Conservation (phyloP, 257 asterid species). For the Ilex asprella region DNA sequence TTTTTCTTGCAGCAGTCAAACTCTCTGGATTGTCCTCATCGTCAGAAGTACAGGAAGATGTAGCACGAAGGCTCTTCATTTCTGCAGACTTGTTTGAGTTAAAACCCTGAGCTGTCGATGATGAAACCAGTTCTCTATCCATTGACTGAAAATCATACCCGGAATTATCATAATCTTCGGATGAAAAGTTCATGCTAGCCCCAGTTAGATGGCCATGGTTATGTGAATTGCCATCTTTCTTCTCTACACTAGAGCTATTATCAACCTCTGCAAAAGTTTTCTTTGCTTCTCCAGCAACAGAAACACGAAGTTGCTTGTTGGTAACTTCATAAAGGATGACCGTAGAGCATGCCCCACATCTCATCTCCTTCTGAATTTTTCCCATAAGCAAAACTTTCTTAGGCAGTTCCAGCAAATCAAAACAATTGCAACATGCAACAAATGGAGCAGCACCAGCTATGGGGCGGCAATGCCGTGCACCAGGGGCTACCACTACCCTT, state of each 20-base stretch:
- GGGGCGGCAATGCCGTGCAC: constrained; percentile 44
- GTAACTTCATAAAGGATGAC: constrained; percentile 36
- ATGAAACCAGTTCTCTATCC: constrained; percentile 41
- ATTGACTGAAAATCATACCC: constrained; percentile 51
- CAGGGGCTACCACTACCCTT: constrained; percentile 23
- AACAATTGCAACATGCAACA: constrained; percentile 63
- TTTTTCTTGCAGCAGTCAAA: constrained; percentile 15
- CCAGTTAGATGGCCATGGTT: constrained; percentile 21
- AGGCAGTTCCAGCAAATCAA: constrained; percentile 59
- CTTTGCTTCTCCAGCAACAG: constrained; percentile 29
- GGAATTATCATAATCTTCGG: constrained; percentile 58
- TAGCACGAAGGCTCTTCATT: constrained; percentile 32
- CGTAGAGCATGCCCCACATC: constrained; percentile 71
- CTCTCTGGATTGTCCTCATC: constrained; percentile 34
- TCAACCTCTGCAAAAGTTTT: constrained; percentile 21
- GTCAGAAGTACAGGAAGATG: constrained; percentile 36
- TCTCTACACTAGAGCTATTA: constrained; percentile 8
- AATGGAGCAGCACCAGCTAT: constrained; percentile 89
- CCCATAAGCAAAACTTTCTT: constrained; percentile 31
- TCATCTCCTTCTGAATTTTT: constrained; percentile 36
- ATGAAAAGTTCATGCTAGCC: constrained; percentile 38
- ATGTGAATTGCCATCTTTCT: constrained; percentile 16
- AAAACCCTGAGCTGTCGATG: constrained; percentile 20
- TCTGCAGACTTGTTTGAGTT: constrained; percentile 26
- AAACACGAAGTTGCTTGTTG: constrained; percentile 30